Evolutionary conservation across 2,329 filamentous ascomycete genomes (phyloP), one percentile per base, ranked within the genome.

Genomic region (Beauveria sp.): DNA sequence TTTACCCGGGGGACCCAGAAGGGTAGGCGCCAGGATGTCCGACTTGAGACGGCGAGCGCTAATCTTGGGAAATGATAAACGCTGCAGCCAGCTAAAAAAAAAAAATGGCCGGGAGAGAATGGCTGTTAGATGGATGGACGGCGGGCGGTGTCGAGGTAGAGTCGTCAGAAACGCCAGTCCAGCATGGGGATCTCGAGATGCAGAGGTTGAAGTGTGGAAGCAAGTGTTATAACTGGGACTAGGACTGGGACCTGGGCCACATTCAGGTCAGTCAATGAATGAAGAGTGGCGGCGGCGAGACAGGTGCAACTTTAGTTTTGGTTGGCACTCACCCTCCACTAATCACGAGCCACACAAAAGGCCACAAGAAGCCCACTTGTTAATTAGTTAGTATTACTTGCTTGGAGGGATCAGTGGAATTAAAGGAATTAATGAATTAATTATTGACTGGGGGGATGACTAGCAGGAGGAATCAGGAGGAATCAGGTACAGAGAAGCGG

Each of bases 81-180:
- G 51, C 58, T 61, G n/a, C 50, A 55, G 34, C 58, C 58, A 60
- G n/a, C 34, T 37, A 47, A 55, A 47, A 59, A 55, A 47, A 59
- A 52, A 53, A 53, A 41, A 50, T 55, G 58, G 51, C 51, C 58
- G 58, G 18, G 58, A 54, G 40, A 50, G 43, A 40, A 34, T 44
- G 41, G 30, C 30, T 57, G 34, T 9, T 40, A 4, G 34, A 55
- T 55, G 58, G 16, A 55, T 30, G 43, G 51, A 41, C 51, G 58
- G 51, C 41, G 41, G 51, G 58, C 34, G 41, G 37, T 60, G 58
- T 54, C 58, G 51, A 55, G 50, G 50, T 18, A 57, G 54, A 56
- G 34, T 48, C 50, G 58, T 54, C 58, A 54, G 24, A 60, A 47
- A 47, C 44, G 40, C 58, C 58, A 10, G 40, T 20, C 58, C 58